Evolutionary conservation across 2,329 filamentous ascomycete species (phyloP).

Genomic region (Neonectria sp.): DNA sequence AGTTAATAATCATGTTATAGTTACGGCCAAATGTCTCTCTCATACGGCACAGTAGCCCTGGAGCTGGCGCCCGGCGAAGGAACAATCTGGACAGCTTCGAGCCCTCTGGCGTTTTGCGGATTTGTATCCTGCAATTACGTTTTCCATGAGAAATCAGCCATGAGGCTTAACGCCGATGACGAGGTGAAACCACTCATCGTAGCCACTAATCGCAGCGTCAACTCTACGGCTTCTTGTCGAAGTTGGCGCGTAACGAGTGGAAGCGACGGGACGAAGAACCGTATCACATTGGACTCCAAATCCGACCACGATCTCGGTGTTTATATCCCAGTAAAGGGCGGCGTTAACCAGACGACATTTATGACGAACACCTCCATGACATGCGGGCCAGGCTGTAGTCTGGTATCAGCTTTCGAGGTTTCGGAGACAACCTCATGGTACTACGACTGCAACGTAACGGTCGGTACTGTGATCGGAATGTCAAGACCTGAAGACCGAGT

Average conservation of each 20-base stretch:
- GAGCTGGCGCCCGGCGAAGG: constrained; percentile 48
- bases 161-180: constrained; percentile 23
- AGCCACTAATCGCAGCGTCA: constrained; percentile 36
- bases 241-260: constrained; percentile 41
- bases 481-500: constrained; percentile 34
- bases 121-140: constrained; percentile 50
- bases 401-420: constrained; percentile 42
- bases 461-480: constrained; percentile 37
- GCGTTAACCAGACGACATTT: constrained; percentile 38
- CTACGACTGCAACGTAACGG: constrained; percentile 43
- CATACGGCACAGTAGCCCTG: constrained; percentile 41
- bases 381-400: constrained; percentile 38
- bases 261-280: constrained; percentile 31
- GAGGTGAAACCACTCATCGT: constrained; percentile 33
- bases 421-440: constrained; percentile 39
- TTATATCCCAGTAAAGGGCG: constrained; percentile 32
- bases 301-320: constrained; percentile 11
- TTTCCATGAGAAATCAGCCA: constrained; percentile 54
- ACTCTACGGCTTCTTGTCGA: constrained; percentile 28
- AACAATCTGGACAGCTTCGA: constrained; percentile 49
- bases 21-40: constrained; percentile 57
- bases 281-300: constrained; percentile 32
- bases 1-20: constrained; percentile 22
- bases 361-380: constrained; percentile 35
- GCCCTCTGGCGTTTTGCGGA: constrained; percentile 53